Conservation (phyloP, 2,329 filamentous ascomycete genomes). For the Aureobasidium namibiae region DNA sequence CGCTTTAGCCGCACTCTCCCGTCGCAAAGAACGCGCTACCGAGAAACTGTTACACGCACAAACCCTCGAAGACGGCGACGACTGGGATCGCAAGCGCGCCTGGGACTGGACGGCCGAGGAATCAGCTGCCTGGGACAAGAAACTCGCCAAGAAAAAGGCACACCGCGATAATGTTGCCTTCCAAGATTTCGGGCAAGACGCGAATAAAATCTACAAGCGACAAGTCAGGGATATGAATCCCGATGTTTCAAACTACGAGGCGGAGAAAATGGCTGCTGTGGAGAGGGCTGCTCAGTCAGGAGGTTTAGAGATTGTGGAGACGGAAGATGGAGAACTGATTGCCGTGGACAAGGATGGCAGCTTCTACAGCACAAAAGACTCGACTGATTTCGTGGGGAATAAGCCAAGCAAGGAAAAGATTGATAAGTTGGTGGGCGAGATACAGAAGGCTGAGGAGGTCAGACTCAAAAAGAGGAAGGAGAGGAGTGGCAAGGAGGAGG, state of each 20-base stretch:
- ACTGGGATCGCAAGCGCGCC: constrained; percentile 94
- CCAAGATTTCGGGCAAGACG: constrained; percentile 78
- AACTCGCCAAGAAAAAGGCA: constrained; percentile 74
- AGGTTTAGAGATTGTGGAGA: constrained; percentile 87
- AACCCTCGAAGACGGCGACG: constrained; percentile 72
- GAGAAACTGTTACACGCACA: constrained; percentile 93
- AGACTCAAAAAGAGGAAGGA: constrained; percentile 80
- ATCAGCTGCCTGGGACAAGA: constrained; percentile 86
- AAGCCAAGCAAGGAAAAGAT: constrained; percentile 81
- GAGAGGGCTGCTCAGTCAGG: constrained; percentile 78
- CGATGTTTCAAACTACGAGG: constrained; percentile 76
- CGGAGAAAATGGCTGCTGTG: constrained; percentile 75
- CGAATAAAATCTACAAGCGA: constrained; percentile 86
- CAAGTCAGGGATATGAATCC: constrained; percentile 71
- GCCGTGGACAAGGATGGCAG: constrained; percentile 85
- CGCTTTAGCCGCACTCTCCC: constrained; percentile 68
- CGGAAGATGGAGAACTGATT: constrained; percentile 87
- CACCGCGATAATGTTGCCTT: constrained; percentile 83
- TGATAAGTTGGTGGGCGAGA: constrained; percentile 76
- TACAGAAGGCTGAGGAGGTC: constrained; percentile 80
- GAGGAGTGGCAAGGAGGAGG: constrained; percentile 66
- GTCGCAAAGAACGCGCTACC: constrained; percentile 77
- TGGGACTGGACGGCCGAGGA: constrained; percentile 99
- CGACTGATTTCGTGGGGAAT: constrained; percentile 71
- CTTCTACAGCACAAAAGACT: constrained; percentile 85